Conservation (phyloP, 2,329 filamentous ascomycete genomes). For the Colletotrichum aenigma region DNA sequence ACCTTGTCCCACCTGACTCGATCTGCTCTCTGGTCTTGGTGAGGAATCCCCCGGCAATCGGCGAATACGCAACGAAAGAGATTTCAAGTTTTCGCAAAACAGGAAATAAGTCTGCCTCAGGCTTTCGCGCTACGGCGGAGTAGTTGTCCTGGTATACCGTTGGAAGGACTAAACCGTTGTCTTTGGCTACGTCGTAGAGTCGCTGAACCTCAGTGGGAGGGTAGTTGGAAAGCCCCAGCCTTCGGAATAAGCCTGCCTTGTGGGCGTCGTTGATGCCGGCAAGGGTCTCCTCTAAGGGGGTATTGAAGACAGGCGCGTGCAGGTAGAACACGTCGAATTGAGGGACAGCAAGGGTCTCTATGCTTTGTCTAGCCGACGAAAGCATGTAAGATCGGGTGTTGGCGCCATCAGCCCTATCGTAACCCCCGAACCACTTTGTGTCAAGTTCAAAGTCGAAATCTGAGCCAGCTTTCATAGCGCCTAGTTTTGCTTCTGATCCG, state of each 20-base stretch:
- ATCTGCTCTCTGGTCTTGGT: background rate
- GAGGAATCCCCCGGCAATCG: background rate
- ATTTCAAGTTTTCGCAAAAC: background rate
- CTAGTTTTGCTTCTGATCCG: background rate
- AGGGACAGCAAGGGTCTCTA: background rate
- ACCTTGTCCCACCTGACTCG: background rate
- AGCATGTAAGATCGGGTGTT: background rate
- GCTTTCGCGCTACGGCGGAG: background rate
- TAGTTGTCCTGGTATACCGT: background rate
- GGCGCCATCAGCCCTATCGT: background rate
- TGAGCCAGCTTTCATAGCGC: background rate
- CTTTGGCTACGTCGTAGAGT: background rate
- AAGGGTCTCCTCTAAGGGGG: background rate
- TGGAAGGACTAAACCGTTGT: background rate
- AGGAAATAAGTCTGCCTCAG: background rate
- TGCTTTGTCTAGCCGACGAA: background rate
- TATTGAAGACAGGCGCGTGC: background rate
- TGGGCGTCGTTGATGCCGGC: background rate
- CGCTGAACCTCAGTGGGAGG: background rate
- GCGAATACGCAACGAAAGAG: background rate
- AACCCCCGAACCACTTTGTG: background rate
- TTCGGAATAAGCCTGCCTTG: background rate
- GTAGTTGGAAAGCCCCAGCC: background rate
- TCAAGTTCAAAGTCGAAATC: background rate
- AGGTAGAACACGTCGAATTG: background rate